Percentiles rank a stretch among this genome's conserved stretches.
Conservation (phyloP, 257 asterid genomes). For the Dorcoceras hygrometricum region DNA sequence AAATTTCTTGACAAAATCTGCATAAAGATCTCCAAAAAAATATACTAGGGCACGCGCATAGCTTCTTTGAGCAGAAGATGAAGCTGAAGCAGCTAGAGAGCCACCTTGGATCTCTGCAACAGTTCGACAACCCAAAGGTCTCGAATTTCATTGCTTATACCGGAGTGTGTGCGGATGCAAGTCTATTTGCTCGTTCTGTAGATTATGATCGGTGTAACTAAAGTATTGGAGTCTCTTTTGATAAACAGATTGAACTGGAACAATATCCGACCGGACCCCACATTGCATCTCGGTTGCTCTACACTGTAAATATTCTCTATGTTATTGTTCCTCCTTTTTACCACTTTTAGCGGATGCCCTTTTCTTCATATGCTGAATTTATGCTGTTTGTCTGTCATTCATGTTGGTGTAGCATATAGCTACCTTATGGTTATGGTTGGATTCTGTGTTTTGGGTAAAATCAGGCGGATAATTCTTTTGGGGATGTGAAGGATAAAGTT, state of each 20-base stretch:
- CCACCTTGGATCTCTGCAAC: conserved; percentile 63
- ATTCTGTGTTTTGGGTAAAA: conserved; percentile 16
- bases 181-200: background rate
- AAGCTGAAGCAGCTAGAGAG: conserved; percentile 83
- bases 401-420: background rate
- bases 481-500: conserved; percentile 75
- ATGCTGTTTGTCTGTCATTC: background rate
- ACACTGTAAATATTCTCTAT: conserved; percentile 46
- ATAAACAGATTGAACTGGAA: conserved; percentile 77
- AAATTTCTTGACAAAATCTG: too few relatives aligned
- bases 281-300: conserved; percentile 90
- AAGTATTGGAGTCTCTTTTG: conserved; percentile 3
- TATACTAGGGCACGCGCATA: background rate
- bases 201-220: background rate
- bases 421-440: background rate
- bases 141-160: background rate
- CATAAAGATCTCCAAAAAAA: too few relatives aligned
- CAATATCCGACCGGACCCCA: conserved; percentile 98
- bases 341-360: conserved; percentile 21
- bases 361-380: background rate
- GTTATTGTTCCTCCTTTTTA: conserved; percentile 5
- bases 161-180: background rate
- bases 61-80: conserved; percentile 38
- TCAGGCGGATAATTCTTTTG: conserved; percentile 88
- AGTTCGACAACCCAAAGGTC: conserved; percentile 79